phyloP scores from a whole-genome alignment of 805 yeast genomes.

The Saccharomycopsis sp. region DNA sequence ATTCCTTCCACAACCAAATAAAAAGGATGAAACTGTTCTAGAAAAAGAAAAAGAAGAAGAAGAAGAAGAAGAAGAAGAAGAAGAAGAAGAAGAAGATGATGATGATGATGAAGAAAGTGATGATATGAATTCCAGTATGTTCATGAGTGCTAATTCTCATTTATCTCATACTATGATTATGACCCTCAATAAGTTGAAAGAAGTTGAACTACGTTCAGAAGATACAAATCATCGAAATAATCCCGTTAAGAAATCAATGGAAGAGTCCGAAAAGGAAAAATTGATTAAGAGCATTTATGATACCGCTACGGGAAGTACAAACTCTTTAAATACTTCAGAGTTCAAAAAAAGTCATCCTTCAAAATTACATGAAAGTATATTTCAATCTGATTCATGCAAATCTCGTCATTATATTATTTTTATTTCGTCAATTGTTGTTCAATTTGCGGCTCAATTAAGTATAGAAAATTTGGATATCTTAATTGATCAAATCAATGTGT shows the following conservation, averaged over 20 bases:
- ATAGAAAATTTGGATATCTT: conserved; percentile 29
- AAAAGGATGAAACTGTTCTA: conserved; percentile 24
- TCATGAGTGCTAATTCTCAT: conserved; percentile 16
- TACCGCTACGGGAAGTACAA: conserved; percentile 11
- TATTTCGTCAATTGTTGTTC: conserved; percentile 1
- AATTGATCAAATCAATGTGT: conserved; percentile 31
- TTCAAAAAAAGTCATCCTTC: not conserved
- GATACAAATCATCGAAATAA: not conserved
- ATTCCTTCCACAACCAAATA: conserved; percentile 19
- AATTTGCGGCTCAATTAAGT: conserved; percentile 19
- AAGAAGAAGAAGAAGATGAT: conserved; percentile 19
- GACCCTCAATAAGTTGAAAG: conserved; percentile 15
- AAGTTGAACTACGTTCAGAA: not conserved
- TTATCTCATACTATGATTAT: conserved; percentile 15
- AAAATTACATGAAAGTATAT: too few species aligned
- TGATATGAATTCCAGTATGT: conserved; percentile 9
- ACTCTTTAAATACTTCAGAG: not conserved
- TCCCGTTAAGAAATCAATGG: not conserved
- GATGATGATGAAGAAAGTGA: not conserved
- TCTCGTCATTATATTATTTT: conserved; percentile 6
- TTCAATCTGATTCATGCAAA: too few species aligned
- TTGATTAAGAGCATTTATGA: conserved; percentile 15
- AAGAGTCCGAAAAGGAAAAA: conserved; percentile 7
- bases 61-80: conserved; percentile 23
- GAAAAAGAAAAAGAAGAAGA: conserved; percentile 22